Conservation (phyloP, 352 stramenopile genomes). For the Thalassiosira pacifica region DNA sequence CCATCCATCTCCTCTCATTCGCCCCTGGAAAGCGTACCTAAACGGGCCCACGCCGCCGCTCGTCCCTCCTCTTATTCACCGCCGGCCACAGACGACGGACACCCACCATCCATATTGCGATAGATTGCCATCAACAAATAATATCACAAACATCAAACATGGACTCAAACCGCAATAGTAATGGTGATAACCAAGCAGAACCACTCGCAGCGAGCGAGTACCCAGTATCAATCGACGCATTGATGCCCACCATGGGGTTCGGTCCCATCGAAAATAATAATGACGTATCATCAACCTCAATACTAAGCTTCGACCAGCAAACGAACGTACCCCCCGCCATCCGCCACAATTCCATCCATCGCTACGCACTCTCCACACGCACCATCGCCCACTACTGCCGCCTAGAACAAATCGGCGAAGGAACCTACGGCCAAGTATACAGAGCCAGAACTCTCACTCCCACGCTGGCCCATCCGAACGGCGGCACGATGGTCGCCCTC, state of each 20-base stretch:
- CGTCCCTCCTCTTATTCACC: too few relatives aligned
- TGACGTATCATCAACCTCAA: not conserved
- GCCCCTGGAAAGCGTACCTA: too few relatives aligned
- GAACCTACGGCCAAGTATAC: conserved; percentile 97
- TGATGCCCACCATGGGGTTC: not conserved
- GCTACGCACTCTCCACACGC: conserved; percentile 64
- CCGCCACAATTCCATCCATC: conserved; percentile 49
- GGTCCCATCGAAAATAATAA: not conserved
- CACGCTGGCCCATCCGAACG: conserved; percentile 33
- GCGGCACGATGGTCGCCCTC: conserved; percentile 93
- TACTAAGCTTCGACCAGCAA: not conserved
- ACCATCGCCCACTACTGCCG: conserved; percentile 91
- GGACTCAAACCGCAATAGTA: too few relatives aligned
- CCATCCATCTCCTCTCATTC: too few relatives aligned
- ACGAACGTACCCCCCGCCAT: not conserved
- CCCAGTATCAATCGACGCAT: not conserved
- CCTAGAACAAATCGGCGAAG: conserved; percentile 97
- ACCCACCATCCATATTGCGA: too few relatives aligned
- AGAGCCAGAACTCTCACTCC: conserved; percentile 78
- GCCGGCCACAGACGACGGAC: too few relatives aligned
- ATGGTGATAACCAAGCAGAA: too few relatives aligned
- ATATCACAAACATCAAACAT: too few relatives aligned
- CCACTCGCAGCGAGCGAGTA: not conserved
- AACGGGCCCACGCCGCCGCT: too few relatives aligned
- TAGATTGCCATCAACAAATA: too few relatives aligned